A percentile compares a stretch with the other conserved stretches of the same genome.
Evolutionary conservation across 192 early-diverging fungal genomes (phyloP).

Genomic region (Allomyces javanicus): DNA sequence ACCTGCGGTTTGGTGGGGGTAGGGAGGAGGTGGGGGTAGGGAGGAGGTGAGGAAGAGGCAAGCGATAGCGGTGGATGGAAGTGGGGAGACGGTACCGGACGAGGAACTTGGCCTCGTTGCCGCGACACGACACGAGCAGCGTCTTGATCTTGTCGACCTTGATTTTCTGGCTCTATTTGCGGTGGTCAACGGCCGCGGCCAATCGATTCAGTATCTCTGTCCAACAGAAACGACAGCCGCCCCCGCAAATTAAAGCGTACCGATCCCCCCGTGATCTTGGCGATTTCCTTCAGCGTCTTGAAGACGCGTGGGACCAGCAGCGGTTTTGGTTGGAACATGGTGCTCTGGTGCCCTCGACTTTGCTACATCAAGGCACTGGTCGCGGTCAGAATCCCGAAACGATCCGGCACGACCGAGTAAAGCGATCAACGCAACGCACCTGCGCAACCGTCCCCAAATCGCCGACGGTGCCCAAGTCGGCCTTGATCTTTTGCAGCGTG

Average conservation of each 20-base stretch:
- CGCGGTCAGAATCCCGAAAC: background rate
- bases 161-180: constrained; percentile 21
- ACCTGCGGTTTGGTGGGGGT: constrained; percentile 16
- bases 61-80: background rate
- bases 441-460: constrained; percentile 83
- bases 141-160: constrained; percentile 59
- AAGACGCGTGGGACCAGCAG: constrained; percentile 67
- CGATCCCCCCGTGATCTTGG: constrained; percentile 49
- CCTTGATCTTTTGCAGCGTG: constrained; percentile 49
- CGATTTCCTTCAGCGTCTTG: constrained; percentile 68
- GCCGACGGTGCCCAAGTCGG: constrained; percentile 52
- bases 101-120: constrained; percentile 68
- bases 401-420: background rate
- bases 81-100: constrained; percentile 29
- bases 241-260: constrained; percentile 16
- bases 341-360: constrained; percentile 66
- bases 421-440: constrained; percentile 11
- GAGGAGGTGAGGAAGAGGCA: no score
- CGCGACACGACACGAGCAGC: constrained; percentile 51
- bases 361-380: constrained; percentile 2
- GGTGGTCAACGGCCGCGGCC: no score
- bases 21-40: no score
- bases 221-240: no score
- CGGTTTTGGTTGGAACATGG: constrained; percentile 59
- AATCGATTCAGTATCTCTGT: no score